phyloP scores from a whole-genome alignment of 768 basidiomycete genomes.

The Tremella mesenterica region DNA sequence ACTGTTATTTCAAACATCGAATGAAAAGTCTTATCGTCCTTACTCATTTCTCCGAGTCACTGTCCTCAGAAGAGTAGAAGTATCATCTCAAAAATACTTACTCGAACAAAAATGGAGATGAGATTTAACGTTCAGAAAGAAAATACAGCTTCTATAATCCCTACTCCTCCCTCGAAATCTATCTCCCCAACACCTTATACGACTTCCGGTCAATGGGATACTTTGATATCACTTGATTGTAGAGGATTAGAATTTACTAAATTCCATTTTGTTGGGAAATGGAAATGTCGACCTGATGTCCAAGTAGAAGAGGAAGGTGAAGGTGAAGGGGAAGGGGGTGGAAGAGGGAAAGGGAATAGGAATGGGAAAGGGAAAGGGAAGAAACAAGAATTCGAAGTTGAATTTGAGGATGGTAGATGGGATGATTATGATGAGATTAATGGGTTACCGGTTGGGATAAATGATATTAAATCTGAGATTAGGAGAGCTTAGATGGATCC shows the following conservation, averaged over 20 bases:
- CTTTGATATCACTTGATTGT: constrained; percentile 40
- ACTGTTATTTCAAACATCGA: too few species aligned
- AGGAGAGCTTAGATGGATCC: constrained; percentile 19
- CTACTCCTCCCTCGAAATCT: constrained; percentile 24
- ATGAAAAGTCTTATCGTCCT: too few species aligned
- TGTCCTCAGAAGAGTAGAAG: too few species aligned
- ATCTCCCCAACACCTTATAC: constrained; percentile 25
- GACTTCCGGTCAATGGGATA: constrained; percentile 9
- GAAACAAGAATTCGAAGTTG: constrained; percentile 29
- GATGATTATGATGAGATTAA: constrained; percentile 44
- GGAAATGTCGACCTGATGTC: constrained; percentile 9
- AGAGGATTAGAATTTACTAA: constrained; percentile 40
- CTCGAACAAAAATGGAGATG: not conserved
- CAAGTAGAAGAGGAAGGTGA: not conserved
- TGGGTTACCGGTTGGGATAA: constrained; percentile 32
- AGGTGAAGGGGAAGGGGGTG: constrained; percentile 2
- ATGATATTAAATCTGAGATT: constrained; percentile 32
- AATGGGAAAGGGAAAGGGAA: not conserved
- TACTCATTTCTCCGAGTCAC: too few species aligned
- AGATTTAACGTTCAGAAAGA: constrained; percentile 33
- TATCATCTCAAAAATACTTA: too few species aligned
- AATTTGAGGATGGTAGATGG: constrained; percentile 41
- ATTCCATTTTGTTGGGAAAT: constrained; percentile 33
- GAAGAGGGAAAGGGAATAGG: not conserved
- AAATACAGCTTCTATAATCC: constrained; percentile 39